Base-by-base conservation (phyloP, 306 rosid species). In the Dicorynia guianensis region DNA sequence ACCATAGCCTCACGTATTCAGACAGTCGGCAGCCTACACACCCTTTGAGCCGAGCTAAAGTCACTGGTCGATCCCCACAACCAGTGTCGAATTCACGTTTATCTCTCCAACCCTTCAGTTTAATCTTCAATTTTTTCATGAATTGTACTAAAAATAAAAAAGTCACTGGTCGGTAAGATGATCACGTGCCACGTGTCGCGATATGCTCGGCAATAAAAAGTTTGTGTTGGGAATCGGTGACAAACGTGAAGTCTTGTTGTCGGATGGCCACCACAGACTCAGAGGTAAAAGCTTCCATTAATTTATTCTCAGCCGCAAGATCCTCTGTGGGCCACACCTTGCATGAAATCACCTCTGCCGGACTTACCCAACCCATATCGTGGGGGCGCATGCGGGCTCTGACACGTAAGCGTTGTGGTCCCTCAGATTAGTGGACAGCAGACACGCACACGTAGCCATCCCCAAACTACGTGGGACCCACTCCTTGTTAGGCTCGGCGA, bases 401-500 rank as follows among this genome's bases (percentile, higher is more conserved):
- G 38, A 39, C 80, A 68, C 69, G 66, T 62, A 7, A 8, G 79
- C 67, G 5, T 6, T 20, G 30, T 33, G 5, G 34, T 46, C 34
- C 58, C 30, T 7, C 10, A 13, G n/a, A 80, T 50, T 71, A 36
- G 82, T 79, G 88, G 88, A 14, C 42, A 4, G 61, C 44, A 80
- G 14, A n/a, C 46, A 48, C 10, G 48, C 58, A 48, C 73, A 12
- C 30, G 79, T 70, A 11, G 58, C 64, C 18, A 61, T 79, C 68
- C 38, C 49, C 44, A 43, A 68, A 36, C 69, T 5, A 5, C 2
- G 0, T 62, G 74, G 86, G 82, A 13, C 84, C 84, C 75, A 74
- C 64, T 17, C 4, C 18, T 34, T 10, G 36, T 20, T 59, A 4
- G 33, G 60, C 50, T 67, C 61, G 11, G 4, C 76, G 69, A 83